These are phyloP conservation scores for Gryganskiella cystojenkinii DNA, from an alignment of 192 early-diverging fungal species.

Conservation along the genomic window DNA sequence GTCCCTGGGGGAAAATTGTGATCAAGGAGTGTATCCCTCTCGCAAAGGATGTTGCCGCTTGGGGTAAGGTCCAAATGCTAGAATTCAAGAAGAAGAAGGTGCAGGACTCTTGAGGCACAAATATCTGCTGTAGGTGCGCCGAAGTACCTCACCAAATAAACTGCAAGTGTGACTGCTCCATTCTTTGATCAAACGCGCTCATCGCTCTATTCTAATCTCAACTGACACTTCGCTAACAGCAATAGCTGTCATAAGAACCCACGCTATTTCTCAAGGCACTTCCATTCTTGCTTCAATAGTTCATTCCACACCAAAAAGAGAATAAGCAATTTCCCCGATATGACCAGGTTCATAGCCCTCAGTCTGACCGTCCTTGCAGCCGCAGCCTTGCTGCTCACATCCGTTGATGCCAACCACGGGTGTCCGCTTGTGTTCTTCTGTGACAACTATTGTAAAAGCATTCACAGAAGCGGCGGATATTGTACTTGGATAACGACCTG, in stretches of 20 bases:
- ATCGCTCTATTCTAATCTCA: no score
- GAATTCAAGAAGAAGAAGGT: slow-evolving; percentile 23
- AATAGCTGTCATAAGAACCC: no score
- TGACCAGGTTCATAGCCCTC: background rate
- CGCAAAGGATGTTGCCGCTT: slow-evolving; percentile 26
- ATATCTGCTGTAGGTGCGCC: no score
- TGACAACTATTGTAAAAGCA: slow-evolving; percentile 1
- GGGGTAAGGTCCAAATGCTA: slow-evolving; percentile 21
- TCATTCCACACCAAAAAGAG: no score
- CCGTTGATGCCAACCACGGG: background rate
- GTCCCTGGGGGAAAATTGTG: slow-evolving; percentile 11
- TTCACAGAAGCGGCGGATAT: background rate
- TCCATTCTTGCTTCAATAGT: no score
- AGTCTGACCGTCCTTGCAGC: background rate
- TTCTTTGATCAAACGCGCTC: no score
- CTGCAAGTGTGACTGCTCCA: no score
- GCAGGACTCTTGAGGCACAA: background rate
- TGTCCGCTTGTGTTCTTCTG: background rate
- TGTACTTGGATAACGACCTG: background rate
- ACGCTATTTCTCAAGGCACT: no score
- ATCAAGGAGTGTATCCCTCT: slow-evolving; percentile 30
- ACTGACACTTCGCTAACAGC: no score
- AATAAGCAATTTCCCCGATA: no score
- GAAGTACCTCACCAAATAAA: no score
- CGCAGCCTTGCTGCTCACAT: background rate